phyloP scores from a whole-genome alignment of 352 stramenopile genomes.

The Phytophthora parvispora region DNA sequence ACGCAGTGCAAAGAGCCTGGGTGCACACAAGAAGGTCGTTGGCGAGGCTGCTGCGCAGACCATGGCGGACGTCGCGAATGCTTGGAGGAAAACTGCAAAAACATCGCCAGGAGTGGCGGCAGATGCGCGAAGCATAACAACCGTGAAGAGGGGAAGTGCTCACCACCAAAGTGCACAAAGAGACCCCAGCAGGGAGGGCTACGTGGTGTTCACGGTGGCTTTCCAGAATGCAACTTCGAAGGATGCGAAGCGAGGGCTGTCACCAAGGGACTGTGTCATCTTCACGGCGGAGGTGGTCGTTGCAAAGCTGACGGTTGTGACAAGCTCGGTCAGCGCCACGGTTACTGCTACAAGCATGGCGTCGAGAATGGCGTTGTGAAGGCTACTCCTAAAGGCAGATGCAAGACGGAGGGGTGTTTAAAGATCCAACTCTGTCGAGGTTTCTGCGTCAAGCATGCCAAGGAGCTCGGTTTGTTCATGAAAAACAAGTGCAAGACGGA shows the following conservation, averaged over 20 bases:
- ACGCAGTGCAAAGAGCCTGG: slow-evolving; percentile 12
- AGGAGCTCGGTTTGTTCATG: slow-evolving; percentile 25
- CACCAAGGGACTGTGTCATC: slow-evolving; percentile 24
- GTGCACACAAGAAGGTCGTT: slow-evolving; percentile 8
- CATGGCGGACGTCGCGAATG: slow-evolving; percentile 23
- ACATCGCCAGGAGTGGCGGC: slow-evolving; percentile 8
- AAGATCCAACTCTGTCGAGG: slow-evolving; percentile 28
- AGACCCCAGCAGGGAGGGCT: slow-evolving; percentile 20
- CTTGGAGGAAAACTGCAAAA: slow-evolving; percentile 15
- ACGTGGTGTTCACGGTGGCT: slow-evolving; percentile 24
- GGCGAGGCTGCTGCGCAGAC: slow-evolving; percentile 8
- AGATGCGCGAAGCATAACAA: slow-evolving; percentile 20
- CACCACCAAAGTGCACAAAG: slow-evolving; percentile 16
- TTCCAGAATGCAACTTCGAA: slow-evolving; percentile 19
- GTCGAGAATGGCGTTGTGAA: slow-evolving; percentile 27
- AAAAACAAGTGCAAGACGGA: slow-evolving; percentile 24
- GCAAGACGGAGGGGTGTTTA: slow-evolving; percentile 31
- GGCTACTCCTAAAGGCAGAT: slow-evolving; percentile 11
- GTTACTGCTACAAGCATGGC: slow-evolving; percentile 33
- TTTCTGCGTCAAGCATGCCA: slow-evolving; percentile 26
- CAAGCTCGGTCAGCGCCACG: slow-evolving; percentile 18
- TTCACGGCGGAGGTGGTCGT: slow-evolving; percentile 4
- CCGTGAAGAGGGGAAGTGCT: slow-evolving; percentile 13
- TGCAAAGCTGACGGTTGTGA: slow-evolving; percentile 30
- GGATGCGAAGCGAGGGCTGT: slow-evolving; percentile 18